Evolutionary conservation across 257 asterid genomes (phyloP).

Genomic region (Catharanthus roseus): DNA sequence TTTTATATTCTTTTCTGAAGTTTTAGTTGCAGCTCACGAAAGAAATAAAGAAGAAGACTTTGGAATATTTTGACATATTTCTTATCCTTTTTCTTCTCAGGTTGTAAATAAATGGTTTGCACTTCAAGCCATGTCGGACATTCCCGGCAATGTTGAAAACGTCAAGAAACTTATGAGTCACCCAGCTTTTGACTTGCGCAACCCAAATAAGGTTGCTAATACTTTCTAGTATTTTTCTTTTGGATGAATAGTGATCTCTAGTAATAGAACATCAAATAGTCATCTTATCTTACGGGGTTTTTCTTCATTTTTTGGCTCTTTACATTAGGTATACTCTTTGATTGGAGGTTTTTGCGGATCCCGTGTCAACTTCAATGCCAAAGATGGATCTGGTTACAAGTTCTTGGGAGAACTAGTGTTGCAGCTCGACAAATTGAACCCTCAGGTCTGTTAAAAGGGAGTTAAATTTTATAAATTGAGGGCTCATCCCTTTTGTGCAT

Average conservation of each 20-base stretch:
- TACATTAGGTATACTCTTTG: slow-evolving; percentile 56
- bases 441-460: slow-evolving; percentile 44
- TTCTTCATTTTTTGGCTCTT: neutral
- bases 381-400: slow-evolving; percentile 74
- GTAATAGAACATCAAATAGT: neutral
- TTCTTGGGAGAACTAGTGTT: slow-evolving; percentile 69
- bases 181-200: slow-evolving; percentile 73
- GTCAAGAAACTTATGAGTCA: slow-evolving; percentile 64
- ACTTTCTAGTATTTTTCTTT: neutral
- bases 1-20: neutral
- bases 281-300: neutral
- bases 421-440: slow-evolving; percentile 77
- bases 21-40: neutral
- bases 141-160: slow-evolving; percentile 72
- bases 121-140: slow-evolving; percentile 65
- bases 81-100: slow-evolving; percentile 23
- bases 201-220: slow-evolving; percentile 64
- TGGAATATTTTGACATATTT: neutral
- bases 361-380: slow-evolving; percentile 63
- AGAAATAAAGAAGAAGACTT: neutral
- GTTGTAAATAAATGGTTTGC: slow-evolving; percentile 73
- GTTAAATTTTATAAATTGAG: neutral
- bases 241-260: no score
- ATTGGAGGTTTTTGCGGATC: slow-evolving; percentile 77
- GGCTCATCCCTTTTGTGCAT: neutral